phyloP scores from a whole-genome alignment of 2,329 filamentous ascomycete genomes.

The Achaetomium macrosporum region DNA sequence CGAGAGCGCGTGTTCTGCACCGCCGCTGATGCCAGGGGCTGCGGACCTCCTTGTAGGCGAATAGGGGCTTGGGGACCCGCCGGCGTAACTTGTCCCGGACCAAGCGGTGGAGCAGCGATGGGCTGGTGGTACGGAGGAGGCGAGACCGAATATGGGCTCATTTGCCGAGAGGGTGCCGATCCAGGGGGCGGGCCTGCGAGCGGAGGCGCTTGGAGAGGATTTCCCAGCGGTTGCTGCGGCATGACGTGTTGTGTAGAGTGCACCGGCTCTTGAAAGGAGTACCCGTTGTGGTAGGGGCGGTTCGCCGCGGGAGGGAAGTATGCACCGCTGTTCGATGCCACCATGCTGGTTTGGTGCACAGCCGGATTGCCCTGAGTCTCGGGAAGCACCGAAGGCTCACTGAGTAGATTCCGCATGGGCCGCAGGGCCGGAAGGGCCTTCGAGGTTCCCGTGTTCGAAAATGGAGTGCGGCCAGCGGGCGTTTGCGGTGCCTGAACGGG shows the following conservation, averaged over 20 bases:
- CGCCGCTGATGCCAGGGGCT: conserved; percentile 22
- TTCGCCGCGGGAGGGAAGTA: conserved; percentile 32
- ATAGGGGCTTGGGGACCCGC: conserved; percentile 11
- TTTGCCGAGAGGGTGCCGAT: conserved; percentile 13
- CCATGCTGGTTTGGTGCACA: conserved; percentile 21
- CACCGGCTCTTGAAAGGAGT: conserved; percentile 30
- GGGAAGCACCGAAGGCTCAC: conserved; percentile 23
- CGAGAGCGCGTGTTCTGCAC: conserved; percentile 26
- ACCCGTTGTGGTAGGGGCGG: conserved; percentile 33
- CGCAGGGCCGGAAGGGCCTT: conserved; percentile 33
- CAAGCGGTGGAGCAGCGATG: neutral
- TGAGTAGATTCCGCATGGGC: conserved; percentile 30
- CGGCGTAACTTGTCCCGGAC: no score
- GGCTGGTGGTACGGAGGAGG: conserved; percentile 20
- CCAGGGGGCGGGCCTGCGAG: neutral
- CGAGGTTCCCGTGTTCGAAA: conserved; percentile 26
- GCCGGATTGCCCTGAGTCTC: conserved; percentile 22
- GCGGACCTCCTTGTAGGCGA: conserved; percentile 12
- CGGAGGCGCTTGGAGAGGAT: conserved; percentile 16
- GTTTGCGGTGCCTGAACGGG: conserved; percentile 1
- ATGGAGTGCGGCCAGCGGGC: conserved; percentile 27
- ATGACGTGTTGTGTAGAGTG: conserved; percentile 24
- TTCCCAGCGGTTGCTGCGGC: conserved; percentile 16
- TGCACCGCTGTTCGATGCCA: conserved; percentile 31
- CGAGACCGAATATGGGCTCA: conserved; percentile 18